A percentile compares a stretch with the other conserved stretches of the same genome.
Conservation (phyloP, 164 flowering plant genomes). For the Vitis rupestris region DNA sequence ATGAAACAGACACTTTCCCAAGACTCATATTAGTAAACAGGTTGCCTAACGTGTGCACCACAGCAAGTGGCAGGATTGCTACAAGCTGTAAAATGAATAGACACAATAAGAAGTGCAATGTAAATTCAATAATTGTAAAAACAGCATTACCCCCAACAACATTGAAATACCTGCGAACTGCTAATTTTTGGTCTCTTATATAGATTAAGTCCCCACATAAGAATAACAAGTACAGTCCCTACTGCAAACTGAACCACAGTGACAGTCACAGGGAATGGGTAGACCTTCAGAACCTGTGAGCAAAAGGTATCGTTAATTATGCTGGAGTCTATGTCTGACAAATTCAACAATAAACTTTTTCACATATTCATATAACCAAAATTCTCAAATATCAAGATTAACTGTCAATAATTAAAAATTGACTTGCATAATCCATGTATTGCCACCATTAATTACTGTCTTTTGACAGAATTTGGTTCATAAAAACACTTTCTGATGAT, state of each 20-base stretch:
- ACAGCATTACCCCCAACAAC: not conserved
- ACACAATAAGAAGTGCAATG: not conserved
- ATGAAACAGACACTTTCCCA: conserved; percentile 98
- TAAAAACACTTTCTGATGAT: too few relatives aligned
- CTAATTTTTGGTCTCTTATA: conserved; percentile 61
- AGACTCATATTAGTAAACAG: conserved; percentile 98
- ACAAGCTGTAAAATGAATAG: conserved; percentile 48
- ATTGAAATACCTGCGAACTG: conserved; percentile 53
- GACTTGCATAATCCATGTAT: too few relatives aligned
- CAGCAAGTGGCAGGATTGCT: conserved; percentile 83
- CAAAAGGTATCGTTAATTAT: not conserved
- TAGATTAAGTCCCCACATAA: conserved; percentile 72
- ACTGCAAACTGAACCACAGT: conserved; percentile 60
- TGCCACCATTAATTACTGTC: too few relatives aligned
- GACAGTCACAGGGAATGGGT: conserved; percentile 62
- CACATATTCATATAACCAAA: too few relatives aligned
- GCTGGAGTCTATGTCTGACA: too few relatives aligned
- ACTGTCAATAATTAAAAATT: too few relatives aligned
- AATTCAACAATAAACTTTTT: too few relatives aligned
- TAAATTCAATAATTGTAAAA: too few relatives aligned
- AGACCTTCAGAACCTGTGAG: conserved; percentile 72
- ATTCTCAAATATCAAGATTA: too few relatives aligned
- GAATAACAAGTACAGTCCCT: conserved; percentile 55
- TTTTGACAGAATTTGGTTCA: too few relatives aligned
- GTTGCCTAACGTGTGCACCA: conserved; percentile 84